Percentiles rank a stretch among this genome's conserved stretches.
Conservation (phyloP, 108 stramenopile species). For the Aurantiochytrium sp. region DNA sequence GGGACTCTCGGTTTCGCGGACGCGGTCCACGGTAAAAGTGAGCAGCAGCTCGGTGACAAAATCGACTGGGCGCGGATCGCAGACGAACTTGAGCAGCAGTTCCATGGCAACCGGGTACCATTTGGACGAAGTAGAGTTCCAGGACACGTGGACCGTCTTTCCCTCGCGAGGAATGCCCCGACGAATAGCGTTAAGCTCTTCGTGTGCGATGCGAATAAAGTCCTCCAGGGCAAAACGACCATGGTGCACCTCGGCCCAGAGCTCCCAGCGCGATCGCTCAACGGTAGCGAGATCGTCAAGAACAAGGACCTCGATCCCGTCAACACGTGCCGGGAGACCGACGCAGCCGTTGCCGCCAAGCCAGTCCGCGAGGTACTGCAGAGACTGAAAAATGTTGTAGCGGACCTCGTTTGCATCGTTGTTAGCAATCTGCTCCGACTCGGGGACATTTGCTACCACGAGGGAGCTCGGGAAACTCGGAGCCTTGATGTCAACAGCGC, state of each 20-base stretch:
- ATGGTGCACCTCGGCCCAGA: not conserved
- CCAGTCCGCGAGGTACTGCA: slow-evolving; percentile 6
- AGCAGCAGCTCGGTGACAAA: not conserved
- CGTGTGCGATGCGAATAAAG: not conserved
- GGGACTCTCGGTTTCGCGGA: not conserved
- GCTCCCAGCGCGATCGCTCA: slow-evolving; percentile 6
- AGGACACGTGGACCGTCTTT: not conserved
- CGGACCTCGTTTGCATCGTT: not conserved
- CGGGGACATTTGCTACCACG: not conserved
- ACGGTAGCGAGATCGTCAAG: not conserved
- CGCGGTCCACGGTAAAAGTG: not conserved
- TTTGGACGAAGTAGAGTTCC: not conserved
- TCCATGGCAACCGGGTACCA: slow-evolving; percentile 3
- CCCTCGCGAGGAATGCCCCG: not conserved
- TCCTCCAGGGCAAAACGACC: not conserved
- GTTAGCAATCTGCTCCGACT: not conserved
- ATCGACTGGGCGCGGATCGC: not conserved
- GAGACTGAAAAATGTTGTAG: slow-evolving; percentile 5
- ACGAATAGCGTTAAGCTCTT: not conserved
- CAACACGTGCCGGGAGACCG: not conserved
- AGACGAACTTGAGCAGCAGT: not conserved
- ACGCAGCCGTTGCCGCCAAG: slow-evolving; percentile 13
- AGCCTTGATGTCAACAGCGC: not conserved
- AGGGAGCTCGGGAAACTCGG: not conserved
- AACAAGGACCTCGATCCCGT: not conserved